Conservation (phyloP, 2,329 filamentous ascomycete species). For the Pseudofabraea citricarpa region DNA sequence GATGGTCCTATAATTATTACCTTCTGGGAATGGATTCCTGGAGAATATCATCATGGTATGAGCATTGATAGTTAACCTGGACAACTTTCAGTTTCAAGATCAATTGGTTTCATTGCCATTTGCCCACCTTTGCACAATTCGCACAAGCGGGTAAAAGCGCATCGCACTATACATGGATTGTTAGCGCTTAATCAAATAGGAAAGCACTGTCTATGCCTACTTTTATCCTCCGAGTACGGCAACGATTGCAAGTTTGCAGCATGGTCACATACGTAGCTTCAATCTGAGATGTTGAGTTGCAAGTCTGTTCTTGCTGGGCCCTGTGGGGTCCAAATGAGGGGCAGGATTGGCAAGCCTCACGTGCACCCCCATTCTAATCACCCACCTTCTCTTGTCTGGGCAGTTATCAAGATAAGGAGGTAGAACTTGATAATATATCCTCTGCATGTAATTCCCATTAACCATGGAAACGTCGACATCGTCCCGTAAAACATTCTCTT, state of each 20-base stretch:
- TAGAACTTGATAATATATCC: no score
- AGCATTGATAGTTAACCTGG: not conserved
- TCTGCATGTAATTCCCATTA: no score
- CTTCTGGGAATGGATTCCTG: constrained; percentile 1
- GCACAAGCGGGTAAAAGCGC: not conserved
- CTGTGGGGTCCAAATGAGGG: no score
- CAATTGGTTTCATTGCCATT: not conserved
- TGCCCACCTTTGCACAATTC: constrained; percentile 1
- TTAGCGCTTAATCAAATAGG: not conserved
- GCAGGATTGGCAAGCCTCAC: no score
- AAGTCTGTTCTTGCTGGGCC: no score
- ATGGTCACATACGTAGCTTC: no score
- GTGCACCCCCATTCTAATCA: no score
- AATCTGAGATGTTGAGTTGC: no score
- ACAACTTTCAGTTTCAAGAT: no score
- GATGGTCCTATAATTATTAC: no score
- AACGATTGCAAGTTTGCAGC: constrained; percentile 2
- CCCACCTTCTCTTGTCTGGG: no score
- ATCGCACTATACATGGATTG: not conserved
- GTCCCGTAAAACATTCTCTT: not conserved
- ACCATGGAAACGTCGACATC: not conserved
- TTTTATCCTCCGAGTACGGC: constrained; percentile 1
- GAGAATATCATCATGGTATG: not conserved
- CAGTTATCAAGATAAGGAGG: no score
- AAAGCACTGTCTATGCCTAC: not conserved